Base-by-base conservation (phyloP, 352 stramenopile genomes). In the Poterioochromonas sp. region DNA sequence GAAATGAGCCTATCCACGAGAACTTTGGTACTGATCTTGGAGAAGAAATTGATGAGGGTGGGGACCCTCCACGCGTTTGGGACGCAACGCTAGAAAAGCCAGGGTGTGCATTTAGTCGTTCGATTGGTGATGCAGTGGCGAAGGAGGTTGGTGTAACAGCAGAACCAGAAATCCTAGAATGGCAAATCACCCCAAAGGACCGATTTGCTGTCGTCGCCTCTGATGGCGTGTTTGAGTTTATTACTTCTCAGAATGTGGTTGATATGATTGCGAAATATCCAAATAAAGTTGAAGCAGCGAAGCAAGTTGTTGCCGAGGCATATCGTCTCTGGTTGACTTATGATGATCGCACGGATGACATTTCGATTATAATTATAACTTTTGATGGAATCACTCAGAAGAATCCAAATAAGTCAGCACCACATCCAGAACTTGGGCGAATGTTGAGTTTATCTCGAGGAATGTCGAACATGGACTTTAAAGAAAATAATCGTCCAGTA, bases 161-260 rank as follows among this genome's bases (percentile, higher is more conserved):
- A 1, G 90, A 97, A 80, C 93, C 93, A 11, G 91, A 97, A 79
- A 93, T 96, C 69, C 51, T 96, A 35, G 93, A 88, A 76, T 94
- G 92, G 78, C 81, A 82, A 0, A 80, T 98, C 37, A 94, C 92
- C 44, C 74, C 83, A 20, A 88, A 95, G 79, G 92, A 97, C 81
- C 87, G 92, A 77, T 94, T 95, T 74, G 89, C 96, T 53, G 87
- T 97, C 15, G 87, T 97, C 43, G 92, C 91, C 32, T 93, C 88
- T 76, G 92, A 97, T 84, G 93, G 91, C 60, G 90, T 97, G 5
- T 97, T 96, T 81, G 92, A 97, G 82, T 97, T 97, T 79, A 84
- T 97, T 18, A 96, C 91, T 18, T 96, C 92, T 82, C 91, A 97
- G 81, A 88, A 92, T 58, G 91, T 96, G 29, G 88, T 97, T 39